Percentiles rank a stretch among this genome's conserved stretches.
Conservation (phyloP, 2,329 filamentous ascomycete genomes). For the Fonsecaea nubica region DNA sequence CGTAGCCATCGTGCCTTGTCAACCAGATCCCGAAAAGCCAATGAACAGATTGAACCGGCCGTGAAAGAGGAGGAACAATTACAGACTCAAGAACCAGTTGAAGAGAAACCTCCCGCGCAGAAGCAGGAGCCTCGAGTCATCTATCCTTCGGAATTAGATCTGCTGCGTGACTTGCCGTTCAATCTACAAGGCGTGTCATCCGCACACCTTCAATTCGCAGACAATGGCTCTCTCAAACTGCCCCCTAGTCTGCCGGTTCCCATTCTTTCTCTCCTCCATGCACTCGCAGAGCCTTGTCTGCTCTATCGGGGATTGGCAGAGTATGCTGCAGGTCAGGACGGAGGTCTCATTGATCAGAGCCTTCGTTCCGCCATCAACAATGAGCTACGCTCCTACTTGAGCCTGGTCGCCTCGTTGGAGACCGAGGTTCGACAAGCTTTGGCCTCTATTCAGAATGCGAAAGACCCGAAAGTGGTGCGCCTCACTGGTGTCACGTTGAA, state of each 20-base stretch:
- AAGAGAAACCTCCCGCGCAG: constrained; percentile 12
- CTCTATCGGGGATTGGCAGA: constrained; percentile 80
- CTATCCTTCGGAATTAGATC: constrained; percentile 66
- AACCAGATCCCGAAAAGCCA: constrained; percentile 13
- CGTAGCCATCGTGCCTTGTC: constrained; percentile 12
- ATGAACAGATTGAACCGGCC: constrained; percentile 13
- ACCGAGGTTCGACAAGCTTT: constrained; percentile 87
- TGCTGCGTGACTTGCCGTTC: constrained; percentile 84
- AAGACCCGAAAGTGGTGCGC: constrained; percentile 71
- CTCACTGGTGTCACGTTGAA: constrained; percentile 93
- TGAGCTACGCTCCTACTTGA: constrained; percentile 87
- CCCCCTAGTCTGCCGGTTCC: constrained; percentile 82
- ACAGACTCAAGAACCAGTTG: background rate
- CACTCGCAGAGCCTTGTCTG: constrained; percentile 90
- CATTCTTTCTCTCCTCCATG: constrained; percentile 84
- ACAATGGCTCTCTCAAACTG: constrained; percentile 72
- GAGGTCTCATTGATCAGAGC: constrained; percentile 89
- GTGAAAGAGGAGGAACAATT: constrained; percentile 16
- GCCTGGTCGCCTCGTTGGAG: constrained; percentile 88
- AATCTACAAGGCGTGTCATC: constrained; percentile 92
- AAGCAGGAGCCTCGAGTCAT: constrained; percentile 21
- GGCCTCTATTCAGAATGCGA: constrained; percentile 69
- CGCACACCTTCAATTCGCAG: constrained; percentile 77
- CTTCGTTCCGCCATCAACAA: constrained; percentile 82
- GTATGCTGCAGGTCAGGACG: constrained; percentile 81